phyloP scores from a whole-genome alignment of 371 early-diverging fungal genomes.

The Mortierella sp. region DNA sequence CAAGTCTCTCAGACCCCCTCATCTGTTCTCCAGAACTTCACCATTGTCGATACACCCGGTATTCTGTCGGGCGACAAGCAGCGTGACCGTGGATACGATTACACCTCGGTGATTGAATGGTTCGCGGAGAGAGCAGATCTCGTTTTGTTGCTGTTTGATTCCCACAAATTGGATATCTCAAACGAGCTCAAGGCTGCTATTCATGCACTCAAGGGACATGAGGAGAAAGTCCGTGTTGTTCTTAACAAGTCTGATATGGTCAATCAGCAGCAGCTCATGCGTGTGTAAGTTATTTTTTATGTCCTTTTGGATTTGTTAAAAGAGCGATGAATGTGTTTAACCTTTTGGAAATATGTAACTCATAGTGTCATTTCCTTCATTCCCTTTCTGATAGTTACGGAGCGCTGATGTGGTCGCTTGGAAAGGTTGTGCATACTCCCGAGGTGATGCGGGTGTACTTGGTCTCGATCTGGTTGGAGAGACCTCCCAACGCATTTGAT shows the following conservation, averaged over 20 bases:
- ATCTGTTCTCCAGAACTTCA: constrained; percentile 83
- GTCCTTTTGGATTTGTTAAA: background rate
- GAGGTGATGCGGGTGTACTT: constrained; percentile 93
- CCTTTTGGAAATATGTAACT: too few species aligned
- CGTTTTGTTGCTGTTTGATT: constrained; percentile 90
- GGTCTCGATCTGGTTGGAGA: constrained; percentile 86
- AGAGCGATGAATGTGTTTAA: background rate
- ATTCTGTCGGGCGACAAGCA: constrained; percentile 91
- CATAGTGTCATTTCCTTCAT: background rate
- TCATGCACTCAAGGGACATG: constrained; percentile 83
- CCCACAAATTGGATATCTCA: constrained; percentile 91
- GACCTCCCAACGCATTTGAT: constrained; percentile 79
- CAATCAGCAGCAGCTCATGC: constrained; percentile 89
- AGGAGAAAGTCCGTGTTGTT: constrained; percentile 89
- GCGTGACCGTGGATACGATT: constrained; percentile 88
- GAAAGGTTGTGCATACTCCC: constrained; percentile 90
- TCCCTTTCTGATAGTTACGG: constrained; percentile 71
- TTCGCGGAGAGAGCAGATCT: constrained; percentile 93
- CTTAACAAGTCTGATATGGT: constrained; percentile 93
- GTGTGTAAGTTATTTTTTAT: constrained; percentile 74
- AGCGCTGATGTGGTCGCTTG: constrained; percentile 96
- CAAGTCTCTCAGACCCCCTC: constrained; percentile 85
- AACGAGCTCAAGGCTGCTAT: constrained; percentile 93
- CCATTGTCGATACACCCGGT: constrained; percentile 91
- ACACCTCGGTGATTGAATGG: constrained; percentile 86